Base-by-base conservation (phyloP, 2,329 filamentous ascomycete genomes). In the Falciphora oryzae region DNA sequence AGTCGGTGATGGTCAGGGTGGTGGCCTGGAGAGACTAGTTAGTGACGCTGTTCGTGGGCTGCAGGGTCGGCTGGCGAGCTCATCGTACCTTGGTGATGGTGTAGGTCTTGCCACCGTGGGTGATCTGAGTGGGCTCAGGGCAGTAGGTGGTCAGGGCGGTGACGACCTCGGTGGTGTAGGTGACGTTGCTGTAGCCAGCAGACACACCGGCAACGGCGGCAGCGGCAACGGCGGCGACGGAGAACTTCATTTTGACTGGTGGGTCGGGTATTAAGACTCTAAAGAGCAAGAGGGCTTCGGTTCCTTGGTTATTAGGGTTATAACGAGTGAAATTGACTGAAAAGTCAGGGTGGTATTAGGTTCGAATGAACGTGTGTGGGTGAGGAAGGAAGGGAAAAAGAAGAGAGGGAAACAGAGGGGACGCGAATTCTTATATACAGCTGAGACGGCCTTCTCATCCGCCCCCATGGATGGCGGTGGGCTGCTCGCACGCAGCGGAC, bases 141-240 rank as follows among this genome's bases (percentile, higher is more conserved):
- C 90, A 92, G 85, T 83, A 91, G 74, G 89, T 92, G 78, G 84
- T 87, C 81, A 85, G 85, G 65, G 80, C 77, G 66, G 85, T 87
- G 69, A 92, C 84, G 69, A 86, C 79, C 81, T 89, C 85, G 70
- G 88, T 91, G 78, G 81, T 82, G 77, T 84, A 85, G 74, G 79
- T 80, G 70, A 80, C 79, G 76, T 83, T 73, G 68, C 68, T 67
- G 65, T 65, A 69, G 66, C 66, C 64, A 25, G 61, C 61, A 31
- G 61, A 63, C 68, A 74, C 71, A 70, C 69, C 79, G 75, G 80
- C 81, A 72, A 79, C 78, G 74, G 76, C 80, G 76, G 81, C 79
- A 72, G 83, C 82, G 73, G 83, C 73, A 70, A 83, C 72, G 75
- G 79, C 76, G 73, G 81, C 81, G 74, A 78, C 74, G 73, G 83